phyloP scores from a whole-genome alignment of 176 grass and related monocot species.

The Phyllostachys edulis region DNA sequence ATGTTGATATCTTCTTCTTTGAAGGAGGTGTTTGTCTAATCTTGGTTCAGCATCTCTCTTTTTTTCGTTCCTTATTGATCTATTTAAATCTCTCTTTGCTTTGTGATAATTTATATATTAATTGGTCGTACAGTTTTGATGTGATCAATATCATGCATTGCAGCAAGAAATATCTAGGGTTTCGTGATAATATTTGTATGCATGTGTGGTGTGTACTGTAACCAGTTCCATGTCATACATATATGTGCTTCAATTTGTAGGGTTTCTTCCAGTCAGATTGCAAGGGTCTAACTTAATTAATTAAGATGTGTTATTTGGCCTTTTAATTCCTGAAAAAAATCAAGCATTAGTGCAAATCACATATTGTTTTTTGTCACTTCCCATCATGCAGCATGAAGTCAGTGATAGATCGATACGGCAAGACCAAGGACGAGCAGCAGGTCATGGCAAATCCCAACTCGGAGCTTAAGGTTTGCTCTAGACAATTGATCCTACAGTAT shows the following conservation, averaged over 20 bases:
- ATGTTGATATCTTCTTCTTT: not conserved
- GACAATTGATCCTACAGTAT: not conserved
- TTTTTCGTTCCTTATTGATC: not conserved
- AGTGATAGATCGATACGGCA: slow-evolving; percentile 57
- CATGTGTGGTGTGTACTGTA: not conserved
- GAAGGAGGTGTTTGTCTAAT: not conserved
- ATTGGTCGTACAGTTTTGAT: slow-evolving; percentile 24
- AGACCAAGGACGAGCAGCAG: slow-evolving; percentile 56
- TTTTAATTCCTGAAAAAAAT: not conserved
- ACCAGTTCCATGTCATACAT: not conserved
- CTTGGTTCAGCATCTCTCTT: not conserved
- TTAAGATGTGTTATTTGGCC: not conserved
- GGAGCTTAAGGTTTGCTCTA: slow-evolving; percentile 54
- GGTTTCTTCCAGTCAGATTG: not conserved
- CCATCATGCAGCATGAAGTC: slow-evolving; percentile 58
- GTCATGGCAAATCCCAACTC: slow-evolving; percentile 39
- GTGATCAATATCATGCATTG: slow-evolving; percentile 28
- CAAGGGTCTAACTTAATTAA: slow-evolving; percentile 18
- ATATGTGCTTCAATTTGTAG: not conserved
- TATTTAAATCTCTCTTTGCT: slow-evolving; percentile 12
- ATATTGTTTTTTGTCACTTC: not conserved
- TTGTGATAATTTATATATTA: slow-evolving; percentile 11
- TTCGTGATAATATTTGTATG: slow-evolving; percentile 25
- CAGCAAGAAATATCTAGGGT: slow-evolving; percentile 22
- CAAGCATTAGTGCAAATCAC: not conserved